Evolutionary conservation across 2,329 filamentous ascomycete species (phyloP), one percentile per base, ranked within the genome.

Genomic region (Ceratocystis eucalypticola): DNA sequence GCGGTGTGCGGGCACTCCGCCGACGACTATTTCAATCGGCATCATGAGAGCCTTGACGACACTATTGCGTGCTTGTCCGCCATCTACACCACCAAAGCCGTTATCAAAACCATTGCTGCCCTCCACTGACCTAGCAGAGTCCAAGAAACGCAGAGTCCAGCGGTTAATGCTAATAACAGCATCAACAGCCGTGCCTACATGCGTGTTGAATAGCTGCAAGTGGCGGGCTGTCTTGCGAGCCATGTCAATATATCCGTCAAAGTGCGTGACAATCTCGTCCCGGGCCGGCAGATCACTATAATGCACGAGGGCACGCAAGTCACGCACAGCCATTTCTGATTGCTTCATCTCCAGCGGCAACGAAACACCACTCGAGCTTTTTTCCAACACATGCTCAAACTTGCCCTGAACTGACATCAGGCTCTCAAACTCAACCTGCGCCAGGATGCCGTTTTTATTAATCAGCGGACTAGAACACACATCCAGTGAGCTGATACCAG

Each of bases 341-440:
- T 84, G 82, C 76, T 91, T 92, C 85, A 94, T 91, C 70, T 90
- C 87, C 70, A 88, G 79, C 0, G 89, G 89, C 2, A 94, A 76
- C 1, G 84, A 84, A 1, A 86, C 83, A 1, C 85, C 84, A 25
- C 85, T 80, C 1, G 84, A 82, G 17, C 84, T 84, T 67, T 84
- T 83, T 70, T 89, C 83, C 3, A 94, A 76, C 0, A 94, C 84
- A 67, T 88, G 83, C 74, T 91, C 88, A 66, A 95, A 91, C 33
- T 85, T 81, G n/a, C 82, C 79, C 74, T 95, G 89, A 1, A 88
- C 83, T 20, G 80, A 80, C 79, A 94, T 88, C 25, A 95, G 80
- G 61, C 86, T 82, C 69, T 90, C 86, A 70, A 93, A 93, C 71
- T 91, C 86, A 57, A 86, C 77, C 59, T 70, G 67, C 45, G 68